These are phyloP conservation scores for Rhizoclosmatium hyalinum DNA, from an alignment of 371 early-diverging fungal species.

Conservation along the genomic window DNA sequence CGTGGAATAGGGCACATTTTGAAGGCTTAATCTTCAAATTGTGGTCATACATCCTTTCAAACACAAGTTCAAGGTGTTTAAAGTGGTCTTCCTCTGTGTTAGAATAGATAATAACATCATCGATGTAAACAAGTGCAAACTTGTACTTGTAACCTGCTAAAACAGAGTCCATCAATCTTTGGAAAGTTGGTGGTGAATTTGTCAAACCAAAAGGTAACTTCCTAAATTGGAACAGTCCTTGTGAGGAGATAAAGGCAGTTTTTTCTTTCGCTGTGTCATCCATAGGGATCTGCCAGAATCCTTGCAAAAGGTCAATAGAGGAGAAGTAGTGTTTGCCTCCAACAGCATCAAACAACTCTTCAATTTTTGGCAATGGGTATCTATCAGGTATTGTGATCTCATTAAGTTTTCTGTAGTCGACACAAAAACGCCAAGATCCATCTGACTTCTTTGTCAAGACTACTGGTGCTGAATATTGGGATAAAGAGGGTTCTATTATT, in stretches of 20 bases:
- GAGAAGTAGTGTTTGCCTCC: constrained; percentile 14
- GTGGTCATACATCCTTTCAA: constrained; percentile 40
- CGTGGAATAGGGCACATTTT: constrained; percentile 47
- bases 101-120: constrained; percentile 57
- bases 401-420: constrained; percentile 24
- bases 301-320: constrained; percentile 23
- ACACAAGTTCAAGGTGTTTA: constrained; percentile 40
- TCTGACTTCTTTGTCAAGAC: constrained; percentile 31
- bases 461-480: too few relatives aligned
- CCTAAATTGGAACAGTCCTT: constrained; percentile 51
- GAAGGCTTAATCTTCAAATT: constrained; percentile 36
- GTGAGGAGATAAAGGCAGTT: constrained; percentile 15
- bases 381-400: constrained; percentile 17
- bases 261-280: constrained; percentile 7
- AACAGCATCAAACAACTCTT: constrained; percentile 19
- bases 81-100: constrained; percentile 43
- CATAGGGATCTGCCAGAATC: constrained; percentile 30
- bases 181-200: constrained; percentile 16
- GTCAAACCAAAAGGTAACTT: constrained; percentile 60
- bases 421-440: constrained; percentile 52
- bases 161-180: constrained; percentile 49
- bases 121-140: constrained; percentile 47
- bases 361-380: constrained; percentile 22
- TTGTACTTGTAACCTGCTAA: constrained; percentile 38
- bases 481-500: too few relatives aligned